These are phyloP conservation scores for Prunus mongolica DNA, from an alignment of 306 rosid species.

Conservation along the genomic window DNA sequence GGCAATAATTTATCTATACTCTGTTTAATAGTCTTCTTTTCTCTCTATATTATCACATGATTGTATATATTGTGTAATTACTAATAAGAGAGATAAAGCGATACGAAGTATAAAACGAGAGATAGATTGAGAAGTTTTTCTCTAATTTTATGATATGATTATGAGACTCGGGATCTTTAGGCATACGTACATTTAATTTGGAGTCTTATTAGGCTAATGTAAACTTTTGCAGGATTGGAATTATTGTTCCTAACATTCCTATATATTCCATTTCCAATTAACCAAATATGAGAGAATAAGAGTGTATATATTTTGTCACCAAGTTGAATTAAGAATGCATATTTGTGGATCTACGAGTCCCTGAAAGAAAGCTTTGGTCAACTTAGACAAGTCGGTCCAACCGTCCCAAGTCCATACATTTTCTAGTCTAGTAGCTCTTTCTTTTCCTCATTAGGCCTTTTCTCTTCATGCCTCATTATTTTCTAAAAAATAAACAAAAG, in stretches of 20 bases:
- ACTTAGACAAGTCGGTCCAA: not conserved
- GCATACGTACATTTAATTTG: not conserved
- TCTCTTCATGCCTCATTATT: not conserved
- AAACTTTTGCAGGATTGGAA: not conserved
- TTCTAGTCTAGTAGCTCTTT: not conserved
- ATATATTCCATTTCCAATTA: not conserved
- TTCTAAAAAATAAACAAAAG: not conserved
- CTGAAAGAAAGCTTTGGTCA: not conserved
- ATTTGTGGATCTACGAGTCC: not conserved
- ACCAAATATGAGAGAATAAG: not conserved
- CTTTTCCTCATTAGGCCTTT: not conserved
- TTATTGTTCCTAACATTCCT: not conserved
- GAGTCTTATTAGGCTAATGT: not conserved
- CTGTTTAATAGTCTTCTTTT: no score
- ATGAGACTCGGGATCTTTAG: not conserved
- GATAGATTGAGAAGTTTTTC: no score
- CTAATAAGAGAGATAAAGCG: no score
- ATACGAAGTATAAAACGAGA: no score
- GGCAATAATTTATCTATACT: no score
- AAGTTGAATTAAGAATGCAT: not conserved
- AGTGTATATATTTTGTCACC: not conserved
- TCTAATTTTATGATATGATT: not conserved
- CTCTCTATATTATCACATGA: no score
- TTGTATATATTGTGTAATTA: no score
- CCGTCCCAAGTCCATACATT: not conserved